Conservation (phyloP, 2,329 filamentous ascomycete genomes). For the Neonectria neomacrospora region DNA sequence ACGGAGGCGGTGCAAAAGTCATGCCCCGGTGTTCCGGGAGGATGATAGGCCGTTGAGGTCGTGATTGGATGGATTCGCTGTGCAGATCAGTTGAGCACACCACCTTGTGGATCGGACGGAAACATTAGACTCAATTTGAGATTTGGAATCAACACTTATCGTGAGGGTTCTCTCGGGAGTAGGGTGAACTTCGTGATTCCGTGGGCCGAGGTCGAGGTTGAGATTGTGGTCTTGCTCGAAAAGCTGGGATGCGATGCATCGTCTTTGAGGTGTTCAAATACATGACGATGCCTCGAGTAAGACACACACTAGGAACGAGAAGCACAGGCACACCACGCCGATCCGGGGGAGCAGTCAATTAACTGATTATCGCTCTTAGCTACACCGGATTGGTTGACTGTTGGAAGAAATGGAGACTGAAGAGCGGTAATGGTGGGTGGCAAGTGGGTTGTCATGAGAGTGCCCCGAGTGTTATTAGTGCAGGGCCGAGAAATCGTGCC, state of each 20-base stretch:
- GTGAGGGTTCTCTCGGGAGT: conserved; percentile 2
- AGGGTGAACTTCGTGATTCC: not conserved
- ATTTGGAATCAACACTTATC: not conserved
- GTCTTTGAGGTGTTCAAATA: not conserved
- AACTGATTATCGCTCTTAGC: not conserved
- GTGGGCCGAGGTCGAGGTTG: not conserved
- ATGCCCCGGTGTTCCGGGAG: conserved; percentile 12
- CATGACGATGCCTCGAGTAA: not conserved
- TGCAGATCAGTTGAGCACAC: conserved; percentile 5
- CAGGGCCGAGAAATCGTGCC: not conserved
- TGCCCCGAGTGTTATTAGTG: not conserved
- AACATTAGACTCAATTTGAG: not conserved
- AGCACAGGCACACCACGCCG: not conserved
- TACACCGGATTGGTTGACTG: not conserved
- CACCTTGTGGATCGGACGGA: conserved; percentile 3
- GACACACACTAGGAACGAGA: not conserved
- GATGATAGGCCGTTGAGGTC: not conserved
- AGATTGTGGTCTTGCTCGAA: not conserved
- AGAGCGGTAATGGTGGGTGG: not conserved
- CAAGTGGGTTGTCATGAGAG: not conserved
- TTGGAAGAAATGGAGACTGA: not conserved
- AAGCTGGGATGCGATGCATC: not conserved
- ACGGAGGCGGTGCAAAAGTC: conserved; percentile 28
- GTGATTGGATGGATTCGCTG: conserved; percentile 1
- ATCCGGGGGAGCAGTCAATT: not conserved